Conservation (phyloP, 1,139 yeast genomes). For the Yamadazyma aaseri region DNA sequence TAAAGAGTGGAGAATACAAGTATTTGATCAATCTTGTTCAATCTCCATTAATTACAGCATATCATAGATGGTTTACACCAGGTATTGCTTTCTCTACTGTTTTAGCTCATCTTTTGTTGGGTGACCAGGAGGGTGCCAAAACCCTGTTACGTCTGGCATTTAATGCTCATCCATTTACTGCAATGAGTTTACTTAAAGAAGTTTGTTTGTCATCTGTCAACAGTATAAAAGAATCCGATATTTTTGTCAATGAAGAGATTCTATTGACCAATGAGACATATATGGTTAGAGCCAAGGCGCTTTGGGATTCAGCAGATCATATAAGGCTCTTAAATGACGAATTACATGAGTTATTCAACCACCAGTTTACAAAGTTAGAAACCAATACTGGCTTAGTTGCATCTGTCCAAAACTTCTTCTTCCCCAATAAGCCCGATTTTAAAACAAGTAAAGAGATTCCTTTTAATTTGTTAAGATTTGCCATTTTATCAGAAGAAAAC, state of each 20-base stretch:
- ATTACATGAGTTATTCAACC: conserved; percentile 32
- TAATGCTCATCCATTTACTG: conserved; percentile 58
- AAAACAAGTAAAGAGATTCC: conserved; percentile 41
- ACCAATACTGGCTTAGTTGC: conserved; percentile 12
- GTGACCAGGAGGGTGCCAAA: conserved; percentile 44
- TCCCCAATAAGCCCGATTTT: conserved; percentile 10
- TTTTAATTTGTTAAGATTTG: conserved; percentile 60
- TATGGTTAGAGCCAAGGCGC: conserved; percentile 44
- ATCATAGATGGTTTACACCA: conserved; percentile 69
- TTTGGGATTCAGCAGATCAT: conserved; percentile 50
- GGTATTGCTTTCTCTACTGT: conserved; percentile 69
- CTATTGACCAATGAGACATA: conserved; percentile 50
- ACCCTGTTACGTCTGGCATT: conserved; percentile 50
- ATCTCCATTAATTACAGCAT: conserved; percentile 56
- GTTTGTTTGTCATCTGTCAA: conserved; percentile 27
- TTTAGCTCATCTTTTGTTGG: conserved; percentile 52
- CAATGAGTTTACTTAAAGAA: conserved; percentile 47
- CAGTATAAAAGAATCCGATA: conserved; percentile 23
- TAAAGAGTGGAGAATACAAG: conserved; percentile 62
- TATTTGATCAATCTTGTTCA: conserved; percentile 57
- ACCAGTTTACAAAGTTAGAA: conserved; percentile 8
- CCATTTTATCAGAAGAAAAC: conserved; percentile 67
- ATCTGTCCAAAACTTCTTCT: conserved; percentile 16
- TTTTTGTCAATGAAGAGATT: conserved; percentile 24
- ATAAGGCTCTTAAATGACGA: conserved; percentile 50